Base-by-base conservation (phyloP, 345 rosid species). In the Abelmoschus esculentus region DNA sequence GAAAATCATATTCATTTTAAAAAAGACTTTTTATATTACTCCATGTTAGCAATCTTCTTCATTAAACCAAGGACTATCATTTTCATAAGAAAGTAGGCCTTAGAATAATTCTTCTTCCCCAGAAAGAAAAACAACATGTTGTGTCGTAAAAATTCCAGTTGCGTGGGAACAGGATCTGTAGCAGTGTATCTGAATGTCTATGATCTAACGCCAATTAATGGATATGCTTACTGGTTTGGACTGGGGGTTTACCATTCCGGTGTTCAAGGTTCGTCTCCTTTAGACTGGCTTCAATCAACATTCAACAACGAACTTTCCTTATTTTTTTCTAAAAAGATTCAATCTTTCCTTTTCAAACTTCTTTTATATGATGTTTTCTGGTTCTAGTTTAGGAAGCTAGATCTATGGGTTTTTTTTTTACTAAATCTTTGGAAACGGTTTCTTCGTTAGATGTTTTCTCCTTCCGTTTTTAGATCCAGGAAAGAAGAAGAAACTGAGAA, bases 241-340 rank as follows among this genome's bases (percentile, higher is more conserved):
- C 97, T 95, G 60, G 98, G 99, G 10, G 98, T 87, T 56, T 91
- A 91, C 70, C 98, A 95, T 81, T 95, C 99, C 38, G 99, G 99
- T 6, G 96, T 95, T 71, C 89, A 95, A 95, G 99, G 99, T 95
- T 71, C 19, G 85, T 80, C 49, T 22, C 26, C 18, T 29, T 46
- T 63, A 2, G 0, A 22, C 26, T 22, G 26, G 26, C 3, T 22
- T 18, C 4, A 44, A 18, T 54, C 12, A 13, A 2, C 67, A 9
- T 5, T 50, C 18, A 44, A 44, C 47, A 44, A 11, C 7, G 12
- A 44, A 8, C 19, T n/a, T 28, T 49, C 38, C 57, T 52, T 34
- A 65, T 69, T 57, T 57, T 31, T 2, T 31, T 31, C 32, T 31
- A 31, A 31, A 31, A 31, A 31, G 3, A 2, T 31, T 31, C 32